phyloP scores from a whole-genome alignment of 805 yeast genomes.

The Komagataella ulmi region DNA sequence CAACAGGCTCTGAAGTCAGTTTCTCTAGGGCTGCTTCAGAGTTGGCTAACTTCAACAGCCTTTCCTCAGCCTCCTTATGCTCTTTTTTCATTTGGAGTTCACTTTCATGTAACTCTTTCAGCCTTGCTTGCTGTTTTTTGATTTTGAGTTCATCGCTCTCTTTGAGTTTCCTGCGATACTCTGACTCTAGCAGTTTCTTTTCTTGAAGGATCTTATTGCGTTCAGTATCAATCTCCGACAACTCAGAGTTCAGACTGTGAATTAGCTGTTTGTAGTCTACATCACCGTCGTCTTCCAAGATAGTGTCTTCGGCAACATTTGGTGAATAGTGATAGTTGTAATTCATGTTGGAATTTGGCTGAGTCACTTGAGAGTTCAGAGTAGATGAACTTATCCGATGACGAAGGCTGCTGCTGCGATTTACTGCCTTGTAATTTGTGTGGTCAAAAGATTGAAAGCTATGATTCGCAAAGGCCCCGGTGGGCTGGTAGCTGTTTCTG shows the following conservation, averaged over 20 bases:
- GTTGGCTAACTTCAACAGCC: background rate
- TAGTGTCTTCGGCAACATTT: constrained; percentile 9
- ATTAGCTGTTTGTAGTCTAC: background rate
- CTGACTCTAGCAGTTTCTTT: background rate
- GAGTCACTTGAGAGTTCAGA: background rate
- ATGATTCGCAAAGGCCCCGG: background rate
- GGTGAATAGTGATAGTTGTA: constrained; percentile 1
- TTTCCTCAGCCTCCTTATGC: background rate
- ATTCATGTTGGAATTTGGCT: background rate
- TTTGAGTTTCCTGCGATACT: background rate
- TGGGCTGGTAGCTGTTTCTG: background rate
- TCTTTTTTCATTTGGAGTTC: background rate
- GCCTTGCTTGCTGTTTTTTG: background rate
- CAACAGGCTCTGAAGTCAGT: background rate
- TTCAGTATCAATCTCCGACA: background rate
- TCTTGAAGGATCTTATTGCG: background rate
- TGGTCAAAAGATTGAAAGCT: background rate
- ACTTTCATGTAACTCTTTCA: background rate
- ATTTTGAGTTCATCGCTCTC: background rate
- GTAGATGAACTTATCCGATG: background rate
- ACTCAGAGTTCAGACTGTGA: background rate
- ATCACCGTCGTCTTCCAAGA: constrained; percentile 11
- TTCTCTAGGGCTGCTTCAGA: background rate
- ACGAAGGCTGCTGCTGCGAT: background rate
- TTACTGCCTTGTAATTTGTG: background rate